phyloP scores from a whole-genome alignment of 352 stramenopile genomes.

The Peronospora farinosa region DNA sequence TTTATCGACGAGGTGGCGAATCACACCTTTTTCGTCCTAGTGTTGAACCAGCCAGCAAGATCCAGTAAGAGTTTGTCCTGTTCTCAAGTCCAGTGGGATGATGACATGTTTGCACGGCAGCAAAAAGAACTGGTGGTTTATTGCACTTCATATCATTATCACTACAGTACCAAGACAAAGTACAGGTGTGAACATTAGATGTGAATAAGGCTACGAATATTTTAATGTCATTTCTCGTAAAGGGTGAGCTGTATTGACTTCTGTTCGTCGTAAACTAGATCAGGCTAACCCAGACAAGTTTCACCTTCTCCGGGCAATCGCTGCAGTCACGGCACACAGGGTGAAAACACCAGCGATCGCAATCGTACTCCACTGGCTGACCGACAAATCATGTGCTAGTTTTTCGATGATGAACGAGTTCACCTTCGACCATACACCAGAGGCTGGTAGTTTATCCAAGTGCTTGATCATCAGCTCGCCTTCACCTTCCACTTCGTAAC shows the following conservation, averaged over 20 bases:
- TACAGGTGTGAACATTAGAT: not conserved
- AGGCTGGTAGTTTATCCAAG: conserved; percentile 21
- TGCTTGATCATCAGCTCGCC: conserved; percentile 86
- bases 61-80: too few species aligned
- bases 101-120: too few species aligned
- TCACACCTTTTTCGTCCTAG: too few species aligned
- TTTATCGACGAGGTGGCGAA: too few species aligned
- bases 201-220: not conserved
- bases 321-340: conserved; percentile 10
- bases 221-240: not conserved
- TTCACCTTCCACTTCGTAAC: conserved; percentile 82
- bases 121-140: too few species aligned
- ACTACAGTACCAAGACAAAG: too few species aligned
- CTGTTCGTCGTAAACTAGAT: not conserved
- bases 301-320: conserved; percentile 19
- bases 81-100: too few species aligned
- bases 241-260: not conserved
- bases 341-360: conserved; percentile 8
- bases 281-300: not conserved
- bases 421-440: conserved; percentile 16
- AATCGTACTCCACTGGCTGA: conserved; percentile 1
- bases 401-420: conserved; percentile 8
- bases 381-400: conserved; percentile 7
- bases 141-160: too few species aligned
- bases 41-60: too few species aligned